Evolutionary conservation across 2,329 filamentous ascomycete genomes (phyloP).

Genomic region (Cladophialophora immunda): DNA sequence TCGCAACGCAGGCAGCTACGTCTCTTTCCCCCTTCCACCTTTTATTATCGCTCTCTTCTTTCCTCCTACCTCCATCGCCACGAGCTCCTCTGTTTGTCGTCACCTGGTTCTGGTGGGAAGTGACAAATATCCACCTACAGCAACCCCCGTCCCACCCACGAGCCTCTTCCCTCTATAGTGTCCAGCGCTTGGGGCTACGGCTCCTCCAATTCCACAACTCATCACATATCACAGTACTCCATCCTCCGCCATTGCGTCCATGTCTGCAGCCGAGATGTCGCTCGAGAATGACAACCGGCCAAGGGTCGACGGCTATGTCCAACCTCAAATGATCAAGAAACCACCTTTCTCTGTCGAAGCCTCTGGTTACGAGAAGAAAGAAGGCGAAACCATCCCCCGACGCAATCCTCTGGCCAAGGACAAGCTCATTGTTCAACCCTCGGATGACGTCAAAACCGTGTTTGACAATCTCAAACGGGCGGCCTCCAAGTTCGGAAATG

Average conservation of each 20-base stretch:
- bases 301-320: slow-evolving; percentile 36
- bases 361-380: slow-evolving; percentile 71
- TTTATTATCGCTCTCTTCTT: not conserved
- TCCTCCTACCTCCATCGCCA: not conserved
- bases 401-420: slow-evolving; percentile 77
- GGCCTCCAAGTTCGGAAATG: slow-evolving; percentile 68
- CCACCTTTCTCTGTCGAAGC: slow-evolving; percentile 79
- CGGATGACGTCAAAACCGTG: slow-evolving; percentile 76
- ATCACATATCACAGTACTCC: not conserved
- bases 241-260: not conserved
- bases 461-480: slow-evolving; percentile 80
- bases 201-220: not conserved
- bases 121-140: not conserved
- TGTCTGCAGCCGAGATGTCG: slow-evolving; percentile 20
- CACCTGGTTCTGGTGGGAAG: not conserved
- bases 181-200: not conserved
- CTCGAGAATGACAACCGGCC: slow-evolving; percentile 35
- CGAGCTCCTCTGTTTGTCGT: slow-evolving; percentile 4
- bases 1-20: slow-evolving; percentile 11
- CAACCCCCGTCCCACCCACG: not conserved
- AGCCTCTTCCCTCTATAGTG: not conserved
- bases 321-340: slow-evolving; percentile 68
- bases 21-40: not conserved
- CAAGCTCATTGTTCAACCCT: slow-evolving; percentile 71
- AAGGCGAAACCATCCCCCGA: slow-evolving; percentile 85